Base-by-base conservation (phyloP, 768 basidiomycete genomes). In the Leccinum imitatum region DNA sequence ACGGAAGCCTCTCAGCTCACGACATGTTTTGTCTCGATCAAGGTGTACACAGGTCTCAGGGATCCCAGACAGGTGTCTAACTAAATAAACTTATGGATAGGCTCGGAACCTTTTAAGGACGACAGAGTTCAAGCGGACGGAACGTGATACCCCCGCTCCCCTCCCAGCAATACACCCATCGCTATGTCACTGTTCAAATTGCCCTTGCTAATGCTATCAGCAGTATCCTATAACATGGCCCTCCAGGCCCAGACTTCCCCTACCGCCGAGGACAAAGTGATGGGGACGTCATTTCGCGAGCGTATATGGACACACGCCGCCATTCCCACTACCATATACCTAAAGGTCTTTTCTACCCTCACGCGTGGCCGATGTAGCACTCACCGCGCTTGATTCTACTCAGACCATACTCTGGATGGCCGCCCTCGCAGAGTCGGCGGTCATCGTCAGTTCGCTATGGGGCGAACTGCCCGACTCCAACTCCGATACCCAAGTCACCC, bases 121-220 rank as follows among this genome's bases (percentile, higher is more conserved):
- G 10, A 27, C 5, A n/a, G 17, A n/a, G 41, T 44, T 44, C 13
- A 6, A 57, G 25, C 17, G 9, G 19, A 27, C 2, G 27, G 37
- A 6, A 27, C 15, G 8, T 4, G 14, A 2, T 0, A 11, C 56
- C 27, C 5, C n/a, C 15, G 9, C n/a, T 15, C 27, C 33, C 21
- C 31, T 10, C 37, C 47, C 47, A 13, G 6, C 21, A 11, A 3
- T 5, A 19, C 4, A 53, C 47, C 33, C 2, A 44, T 17, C 35
- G 11, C 35, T 35, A 66, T 66, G 65, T 58, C 65, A 0, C 0
- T 63, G 13, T 7, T 57, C 46, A 61, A 66, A 9, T 6, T 66
- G 0, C 27, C 59, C 6, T 25, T 67, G 2, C 33, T 67, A 2
- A 9, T 67, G 5, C 11, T 33, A 4, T 66, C 65, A 9, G 57